Evolutionary conservation across 1,139 yeast species (phyloP).

Genomic region (Yamadazyma trypodendri): DNA sequence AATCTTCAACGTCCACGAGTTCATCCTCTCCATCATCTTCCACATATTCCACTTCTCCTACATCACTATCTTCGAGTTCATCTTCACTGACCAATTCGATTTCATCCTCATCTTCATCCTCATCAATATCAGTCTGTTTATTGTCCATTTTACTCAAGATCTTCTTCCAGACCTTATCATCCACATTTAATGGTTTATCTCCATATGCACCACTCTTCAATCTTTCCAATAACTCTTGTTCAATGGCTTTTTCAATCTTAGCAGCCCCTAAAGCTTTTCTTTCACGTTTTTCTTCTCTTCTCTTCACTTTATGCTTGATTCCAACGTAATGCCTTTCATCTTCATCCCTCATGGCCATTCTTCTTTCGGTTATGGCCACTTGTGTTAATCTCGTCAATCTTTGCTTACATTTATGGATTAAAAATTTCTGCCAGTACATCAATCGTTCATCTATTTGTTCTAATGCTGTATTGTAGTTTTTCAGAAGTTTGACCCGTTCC

Average conservation of each 20-base stretch:
- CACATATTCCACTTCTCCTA: conserved; percentile 80
- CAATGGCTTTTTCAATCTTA: conserved; percentile 92
- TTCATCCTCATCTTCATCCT: conserved; percentile 62
- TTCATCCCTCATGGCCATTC: conserved; percentile 76
- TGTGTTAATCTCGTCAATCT: conserved; percentile 91
- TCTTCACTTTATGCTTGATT: conserved; percentile 86
- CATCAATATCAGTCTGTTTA: conserved; percentile 58
- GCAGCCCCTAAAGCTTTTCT: conserved; percentile 97
- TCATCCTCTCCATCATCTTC: conserved; percentile 88
- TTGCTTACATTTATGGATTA: conserved; percentile 92
- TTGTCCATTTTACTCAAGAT: conserved; percentile 76
- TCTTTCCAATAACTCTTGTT: conserved; percentile 89
- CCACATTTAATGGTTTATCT: conserved; percentile 94
- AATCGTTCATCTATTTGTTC: conserved; percentile 84
- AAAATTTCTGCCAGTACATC: conserved; percentile 89
- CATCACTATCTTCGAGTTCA: conserved; percentile 73
- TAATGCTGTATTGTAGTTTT: conserved; percentile 84
- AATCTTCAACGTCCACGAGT: conserved; percentile 85
- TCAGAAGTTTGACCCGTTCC: conserved; percentile 89
- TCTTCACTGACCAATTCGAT: conserved; percentile 57
- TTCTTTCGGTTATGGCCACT: conserved; percentile 93
- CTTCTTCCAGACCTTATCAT: conserved; percentile 92
- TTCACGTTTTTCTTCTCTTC: conserved; percentile 92
- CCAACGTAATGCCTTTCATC: conserved; percentile 93
- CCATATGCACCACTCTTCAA: conserved; percentile 98